Evolutionary conservation across 257 asterid species (phyloP), one percentile per base, ranked within the genome.

Genomic region (Avicennia marina): DNA sequence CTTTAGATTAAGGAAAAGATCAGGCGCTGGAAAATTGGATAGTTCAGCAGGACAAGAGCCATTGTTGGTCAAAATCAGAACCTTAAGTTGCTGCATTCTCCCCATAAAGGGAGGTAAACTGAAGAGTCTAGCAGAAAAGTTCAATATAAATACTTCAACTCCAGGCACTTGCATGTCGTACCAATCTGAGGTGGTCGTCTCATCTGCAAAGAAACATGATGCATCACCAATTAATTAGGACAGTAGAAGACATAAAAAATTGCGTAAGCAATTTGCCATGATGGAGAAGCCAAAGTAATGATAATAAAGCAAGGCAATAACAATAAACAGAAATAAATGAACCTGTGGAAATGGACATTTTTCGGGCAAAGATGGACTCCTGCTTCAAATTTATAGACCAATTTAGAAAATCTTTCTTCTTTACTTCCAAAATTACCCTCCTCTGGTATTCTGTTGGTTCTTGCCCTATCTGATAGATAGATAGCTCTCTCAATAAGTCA

Each of bases 321-420:
- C n/a, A n/a, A n/a, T n/a, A n/a, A n/a, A n/a, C n/a, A n/a, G 11
- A 13, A 19, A 13, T 15, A 18, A 19, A 34, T 11, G 31, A 65
- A 74, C 79, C 79, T 56, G 79, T 64, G 24, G 62, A 38, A 45
- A 69, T 69, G 34, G 79, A 74, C 66, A 69, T 43, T 44, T 65
- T 46, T 16, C 42, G 69, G 17, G 67, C 66, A 26, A 45, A 42
- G 36, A 54, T 19, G 2, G 62, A 46, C 19, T 61, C 70, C 53
- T 50, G 66, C 17, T 50, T 60, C 49, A 31, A 57, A 10, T 49
- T 60, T 43, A 12, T 45, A 72, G 53, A 61, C 73, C 72, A 65
- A 13, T 21, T 40, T 2, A 76, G 79, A 52, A 60, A 33, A 26
- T 51, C 48, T 22, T 69, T 69, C 20, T 33, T 39, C 8, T 64